Evolutionary conservation across 306 rosid species (phyloP).

Genomic region (Casuarina equisetifolia): DNA sequence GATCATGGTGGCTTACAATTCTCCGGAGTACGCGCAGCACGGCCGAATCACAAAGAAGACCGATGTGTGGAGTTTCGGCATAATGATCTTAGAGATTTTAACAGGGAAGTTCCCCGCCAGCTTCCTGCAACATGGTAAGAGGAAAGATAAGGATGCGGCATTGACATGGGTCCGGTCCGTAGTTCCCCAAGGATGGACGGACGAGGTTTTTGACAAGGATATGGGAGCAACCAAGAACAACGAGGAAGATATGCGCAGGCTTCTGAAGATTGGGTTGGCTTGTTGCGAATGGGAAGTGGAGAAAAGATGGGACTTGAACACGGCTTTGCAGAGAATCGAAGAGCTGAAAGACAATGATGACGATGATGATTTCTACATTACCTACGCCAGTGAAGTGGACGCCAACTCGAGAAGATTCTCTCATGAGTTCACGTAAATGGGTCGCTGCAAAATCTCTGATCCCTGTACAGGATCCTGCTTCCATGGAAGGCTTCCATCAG

Average conservation of each 20-base stretch:
- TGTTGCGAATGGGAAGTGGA: conserved; percentile 74
- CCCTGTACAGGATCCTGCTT: conserved; percentile 11
- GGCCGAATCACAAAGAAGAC: conserved; percentile 81
- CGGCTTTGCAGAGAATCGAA: conserved; percentile 59
- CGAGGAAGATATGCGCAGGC: conserved; percentile 60
- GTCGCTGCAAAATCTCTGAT: conserved; percentile 14
- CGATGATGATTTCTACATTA: conserved; percentile 24
- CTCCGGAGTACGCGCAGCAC: conserved; percentile 68
- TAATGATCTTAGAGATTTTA: conserved; percentile 65
- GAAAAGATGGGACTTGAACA: conserved; percentile 66
- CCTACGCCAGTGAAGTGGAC: conserved; percentile 44
- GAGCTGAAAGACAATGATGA: conserved; percentile 51
- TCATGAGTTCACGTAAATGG: conserved; percentile 30
- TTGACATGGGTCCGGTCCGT: conserved; percentile 54
- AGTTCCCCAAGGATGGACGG: conserved; percentile 51
- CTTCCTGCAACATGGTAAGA: conserved; percentile 57
- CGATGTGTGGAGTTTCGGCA: conserved; percentile 85
- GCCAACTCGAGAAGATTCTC: conserved; percentile 23
- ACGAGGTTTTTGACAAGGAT: conserved; percentile 57
- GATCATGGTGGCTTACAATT: conserved; percentile 68
- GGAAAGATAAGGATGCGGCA: conserved; percentile 55
- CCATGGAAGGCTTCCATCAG: too few relatives aligned
- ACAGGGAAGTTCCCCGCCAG: conserved; percentile 61
- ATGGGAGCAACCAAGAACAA: conserved; percentile 39
- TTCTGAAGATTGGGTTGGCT: conserved; percentile 59